These are phyloP conservation scores for Jimgerdemannia flammicorona DNA, from an alignment of 192 early-diverging fungal species.

Conservation along the genomic window DNA sequence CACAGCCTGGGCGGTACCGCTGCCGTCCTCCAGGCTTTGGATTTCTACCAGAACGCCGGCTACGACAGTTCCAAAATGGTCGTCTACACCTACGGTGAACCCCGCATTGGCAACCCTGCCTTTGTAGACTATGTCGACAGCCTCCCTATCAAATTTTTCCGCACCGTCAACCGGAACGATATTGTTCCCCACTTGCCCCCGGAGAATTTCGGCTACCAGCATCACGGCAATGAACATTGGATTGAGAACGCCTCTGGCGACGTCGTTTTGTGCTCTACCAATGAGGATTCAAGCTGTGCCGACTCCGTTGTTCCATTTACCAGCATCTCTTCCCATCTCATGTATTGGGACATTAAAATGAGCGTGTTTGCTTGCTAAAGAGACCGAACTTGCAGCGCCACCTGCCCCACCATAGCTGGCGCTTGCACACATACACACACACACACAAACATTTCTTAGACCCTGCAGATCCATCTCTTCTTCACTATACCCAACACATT, in stretches of 20 bases:
- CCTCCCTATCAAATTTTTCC: constrained; percentile 14
- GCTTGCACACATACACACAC: too few species aligned
- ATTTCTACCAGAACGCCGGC: constrained; percentile 16
- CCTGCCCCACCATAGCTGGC: too few species aligned
- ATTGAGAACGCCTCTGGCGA: background rate
- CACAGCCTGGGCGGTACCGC: constrained; percentile 29
- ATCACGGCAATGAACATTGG: background rate
- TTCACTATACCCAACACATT: too few species aligned
- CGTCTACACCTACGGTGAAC: constrained; percentile 5
- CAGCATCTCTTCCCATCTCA: too few species aligned
- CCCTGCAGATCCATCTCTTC: too few species aligned
- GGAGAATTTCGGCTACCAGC: background rate
- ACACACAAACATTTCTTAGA: too few species aligned
- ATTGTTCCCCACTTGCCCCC: background rate
- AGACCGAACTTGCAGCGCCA: too few species aligned
- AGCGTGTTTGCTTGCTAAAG: too few species aligned
- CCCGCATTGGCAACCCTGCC: constrained; percentile 19
- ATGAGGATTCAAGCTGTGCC: too few species aligned
- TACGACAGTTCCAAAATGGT: background rate
- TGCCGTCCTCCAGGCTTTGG: constrained; percentile 19
- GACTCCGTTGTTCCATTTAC: too few species aligned
- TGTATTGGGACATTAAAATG: too few species aligned
- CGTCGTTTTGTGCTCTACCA: background rate
- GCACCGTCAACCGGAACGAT: constrained; percentile 21
- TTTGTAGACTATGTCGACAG: constrained; percentile 17